A percentile compares a stretch with the other conserved stretches of the same genome.
Conservation (phyloP, 2,329 filamentous ascomycete species). For the Magnaporthiopsis rhizophila region DNA sequence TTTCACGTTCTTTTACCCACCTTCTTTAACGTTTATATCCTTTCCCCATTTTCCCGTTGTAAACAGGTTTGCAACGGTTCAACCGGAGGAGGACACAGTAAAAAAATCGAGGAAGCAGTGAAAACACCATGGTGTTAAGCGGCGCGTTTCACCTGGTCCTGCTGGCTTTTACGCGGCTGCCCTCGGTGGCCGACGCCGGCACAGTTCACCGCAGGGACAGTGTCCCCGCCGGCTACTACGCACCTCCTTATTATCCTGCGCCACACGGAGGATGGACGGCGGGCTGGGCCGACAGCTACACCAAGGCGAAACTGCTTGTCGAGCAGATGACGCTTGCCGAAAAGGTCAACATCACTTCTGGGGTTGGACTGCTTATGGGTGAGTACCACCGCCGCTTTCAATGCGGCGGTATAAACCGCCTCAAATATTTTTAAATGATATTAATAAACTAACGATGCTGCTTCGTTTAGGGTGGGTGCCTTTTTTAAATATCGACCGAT, state of each 20-base stretch:
- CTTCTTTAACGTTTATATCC: too few species aligned
- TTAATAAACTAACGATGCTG: background rate
- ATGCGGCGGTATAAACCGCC: too few species aligned
- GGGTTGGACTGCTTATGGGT: conserved; percentile 65
- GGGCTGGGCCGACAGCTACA: conserved; percentile 62
- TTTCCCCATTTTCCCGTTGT: too few species aligned
- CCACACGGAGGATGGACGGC: conserved; percentile 64
- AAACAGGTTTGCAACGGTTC: too few species aligned
- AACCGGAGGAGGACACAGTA: too few species aligned
- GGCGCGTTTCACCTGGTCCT: conserved; percentile 2
- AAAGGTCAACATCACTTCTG: conserved; percentile 70
- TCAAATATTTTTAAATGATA: background rate
- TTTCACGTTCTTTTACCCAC: too few species aligned
- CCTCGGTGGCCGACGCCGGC: conserved; percentile 14
- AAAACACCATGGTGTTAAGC: background rate
- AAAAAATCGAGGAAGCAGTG: too few species aligned
- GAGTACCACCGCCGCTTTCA: conserved; percentile 11
- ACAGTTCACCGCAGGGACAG: conserved; percentile 18
- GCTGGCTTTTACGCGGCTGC: conserved; percentile 5
- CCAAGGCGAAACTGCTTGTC: conserved; percentile 60
- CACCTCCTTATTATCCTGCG: conserved; percentile 60
- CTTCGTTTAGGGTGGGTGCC: conserved; percentile 14
- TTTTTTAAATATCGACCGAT: background rate
- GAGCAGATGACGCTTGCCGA: conserved; percentile 71
- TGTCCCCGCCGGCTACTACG: conserved; percentile 29